Conservation (phyloP, 2,329 filamentous ascomycete genomes). For the Salinomyces thailandicus region DNA sequence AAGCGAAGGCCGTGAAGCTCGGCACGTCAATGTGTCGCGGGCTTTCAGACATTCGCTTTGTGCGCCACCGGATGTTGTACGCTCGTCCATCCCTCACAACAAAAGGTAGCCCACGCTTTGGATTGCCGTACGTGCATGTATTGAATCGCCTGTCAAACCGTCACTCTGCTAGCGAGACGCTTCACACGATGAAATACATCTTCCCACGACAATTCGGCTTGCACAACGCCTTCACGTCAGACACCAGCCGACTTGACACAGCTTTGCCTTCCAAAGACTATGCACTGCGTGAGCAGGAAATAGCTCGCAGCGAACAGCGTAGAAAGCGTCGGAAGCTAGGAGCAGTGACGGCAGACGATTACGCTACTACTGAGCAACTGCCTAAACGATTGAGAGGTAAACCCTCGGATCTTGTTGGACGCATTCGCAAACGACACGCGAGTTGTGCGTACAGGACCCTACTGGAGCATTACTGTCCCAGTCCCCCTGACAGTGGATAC, state of each 20-base stretch:
- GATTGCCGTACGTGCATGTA: slow-evolving; percentile 72
- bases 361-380: no score
- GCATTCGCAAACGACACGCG: slow-evolving; percentile 59
- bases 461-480: slow-evolving; percentile 70
- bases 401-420: slow-evolving; percentile 49
- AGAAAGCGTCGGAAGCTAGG: not conserved
- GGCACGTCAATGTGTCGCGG: slow-evolving; percentile 2
- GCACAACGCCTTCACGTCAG: slow-evolving; percentile 81
- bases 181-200: slow-evolving; percentile 78
- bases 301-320: slow-evolving; percentile 29
- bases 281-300: slow-evolving; percentile 74
- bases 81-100: slow-evolving; percentile 61
- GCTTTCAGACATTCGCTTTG: slow-evolving; percentile 50
- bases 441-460: slow-evolving; percentile 72
- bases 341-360: not conserved
- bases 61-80: slow-evolving; percentile 79
- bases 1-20: not conserved
- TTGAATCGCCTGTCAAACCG: slow-evolving; percentile 70
- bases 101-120: slow-evolving; percentile 57
- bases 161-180: no score
- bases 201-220: slow-evolving; percentile 85
- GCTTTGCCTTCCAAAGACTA: slow-evolving; percentile 73
- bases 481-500: slow-evolving; percentile 9
- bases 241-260: slow-evolving; percentile 54
- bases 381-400: slow-evolving; percentile 52